Evolutionary conservation across 306 rosid species (phyloP), one percentile per base, ranked within the genome.

Genomic region (Quillaja saponaria): DNA sequence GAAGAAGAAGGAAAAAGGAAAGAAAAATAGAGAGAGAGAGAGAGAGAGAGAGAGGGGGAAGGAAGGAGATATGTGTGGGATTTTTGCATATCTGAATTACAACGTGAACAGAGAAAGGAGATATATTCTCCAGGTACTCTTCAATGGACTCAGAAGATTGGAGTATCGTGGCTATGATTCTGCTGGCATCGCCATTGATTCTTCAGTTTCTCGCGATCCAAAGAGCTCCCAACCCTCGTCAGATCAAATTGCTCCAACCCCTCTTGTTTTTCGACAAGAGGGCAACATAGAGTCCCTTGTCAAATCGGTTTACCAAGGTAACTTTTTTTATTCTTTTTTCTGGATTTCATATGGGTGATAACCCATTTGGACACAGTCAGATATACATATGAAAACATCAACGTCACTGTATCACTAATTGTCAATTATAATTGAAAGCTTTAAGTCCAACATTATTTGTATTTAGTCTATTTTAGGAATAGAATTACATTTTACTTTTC

Each of bases 131-230:
- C 95, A 89, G 67, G 96, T 92, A 8, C 82, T 92, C 39, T 89
- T 92, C 81, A 92, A 92, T 73, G 99, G 96, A 3, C 75, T 89
- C 6, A 71, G 96, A 58, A 80, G 99, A 49, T 72, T 92, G 77
- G 99, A 92, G 58, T 92, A 92, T 61, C 76, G 99, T 5, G 99
- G 99, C 44, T 92, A 92, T 57, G 99, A 92, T 83, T 92, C 99
- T 7, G 95, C 99, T 3, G 99, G 99, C 33, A 81, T 92, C 63
- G 87, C 91, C 57, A 75, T 92, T 52, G 99, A 92, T 67, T 77
- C 86, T 28, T 71, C 76, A 25, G 47, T 67, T 68, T 65, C 61
- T 39, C 31, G 5, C 51, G 40, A 64, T 64, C 47, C 69, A 38
- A 64, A 19, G 47, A 48, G 80, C 40, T 48, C 51, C n/a, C 49